These are phyloP conservation scores for Paratinospora sagittata DNA, from an alignment of 164 flowering plant genomes.

Conservation along the genomic window DNA sequence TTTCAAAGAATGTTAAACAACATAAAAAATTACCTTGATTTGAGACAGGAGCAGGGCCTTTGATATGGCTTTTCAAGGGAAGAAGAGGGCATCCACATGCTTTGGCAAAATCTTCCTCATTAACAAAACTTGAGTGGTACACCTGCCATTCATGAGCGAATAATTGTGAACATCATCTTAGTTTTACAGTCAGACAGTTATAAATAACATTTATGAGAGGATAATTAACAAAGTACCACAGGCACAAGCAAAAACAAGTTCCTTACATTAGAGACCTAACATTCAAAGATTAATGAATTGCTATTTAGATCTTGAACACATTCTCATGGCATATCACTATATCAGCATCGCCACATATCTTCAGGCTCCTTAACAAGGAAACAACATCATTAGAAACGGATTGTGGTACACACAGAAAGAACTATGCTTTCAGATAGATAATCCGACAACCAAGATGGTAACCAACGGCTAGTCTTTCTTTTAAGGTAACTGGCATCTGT, in stretches of 20 bases:
- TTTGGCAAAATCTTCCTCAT: slow-evolving; percentile 70
- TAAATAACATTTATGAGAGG: neutral
- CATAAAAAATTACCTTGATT: slow-evolving; percentile 52
- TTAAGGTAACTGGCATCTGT: no score
- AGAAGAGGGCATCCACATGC: slow-evolving; percentile 99
- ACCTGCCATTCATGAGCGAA: slow-evolving; percentile 35
- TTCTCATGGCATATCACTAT: no score
- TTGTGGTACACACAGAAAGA: no score
- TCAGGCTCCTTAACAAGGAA: no score
- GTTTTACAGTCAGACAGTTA: neutral
- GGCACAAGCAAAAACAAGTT: neutral
- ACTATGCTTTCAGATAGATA: no score
- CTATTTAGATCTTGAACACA: neutral
- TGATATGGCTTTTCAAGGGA: slow-evolving; percentile 90
- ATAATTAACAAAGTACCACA: neutral
- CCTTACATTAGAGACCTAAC: neutral
- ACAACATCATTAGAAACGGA: no score
- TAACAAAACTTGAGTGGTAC: slow-evolving; percentile 88
- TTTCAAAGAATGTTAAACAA: neutral
- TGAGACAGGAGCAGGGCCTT: slow-evolving; percentile 93
- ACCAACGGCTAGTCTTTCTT: no score
- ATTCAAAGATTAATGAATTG: neutral
- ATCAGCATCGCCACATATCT: neutral
- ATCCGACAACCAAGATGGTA: no score
- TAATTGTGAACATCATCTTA: neutral